Conservation (phyloP, 306 rosid genomes). For the Malus fusca region DNA sequence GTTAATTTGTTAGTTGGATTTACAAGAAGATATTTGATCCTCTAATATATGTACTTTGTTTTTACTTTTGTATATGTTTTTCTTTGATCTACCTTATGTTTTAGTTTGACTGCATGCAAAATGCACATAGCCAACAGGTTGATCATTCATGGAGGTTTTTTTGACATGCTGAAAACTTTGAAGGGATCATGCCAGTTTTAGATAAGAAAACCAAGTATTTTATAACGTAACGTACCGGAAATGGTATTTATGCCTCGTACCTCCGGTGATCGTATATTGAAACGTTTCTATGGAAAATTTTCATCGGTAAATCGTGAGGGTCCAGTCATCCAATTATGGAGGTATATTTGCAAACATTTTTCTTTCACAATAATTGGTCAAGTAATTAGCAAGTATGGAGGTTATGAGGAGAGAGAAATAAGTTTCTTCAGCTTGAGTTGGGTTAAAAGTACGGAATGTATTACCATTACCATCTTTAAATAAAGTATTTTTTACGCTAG, state of each 20-base stretch:
- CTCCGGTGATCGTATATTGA: neutral
- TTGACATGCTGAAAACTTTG: neutral
- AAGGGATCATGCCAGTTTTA: neutral
- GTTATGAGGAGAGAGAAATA: too few relatives aligned
- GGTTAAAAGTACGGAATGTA: too few relatives aligned
- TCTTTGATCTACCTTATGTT: neutral
- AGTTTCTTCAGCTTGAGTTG: too few relatives aligned
- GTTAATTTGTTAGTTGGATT: constrained; percentile 52
- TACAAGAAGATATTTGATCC: constrained; percentile 50
- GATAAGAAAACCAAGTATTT: neutral
- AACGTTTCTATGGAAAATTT: neutral
- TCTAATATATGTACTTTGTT: constrained; percentile 65
- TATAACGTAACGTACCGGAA: too few relatives aligned
- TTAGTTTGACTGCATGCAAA: neutral
- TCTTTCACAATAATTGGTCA: neutral
- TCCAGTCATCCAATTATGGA: too few relatives aligned
- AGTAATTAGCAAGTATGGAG: too few relatives aligned
- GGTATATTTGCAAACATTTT: too few relatives aligned
- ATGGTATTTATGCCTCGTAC: neutral
- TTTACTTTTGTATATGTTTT: constrained; percentile 36
- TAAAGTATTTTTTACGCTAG: too few relatives aligned
- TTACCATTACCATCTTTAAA: too few relatives aligned
- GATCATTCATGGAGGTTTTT: neutral
- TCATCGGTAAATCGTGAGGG: neutral
- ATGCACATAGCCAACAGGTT: neutral